Evolutionary conservation across 768 basidiomycete genomes (phyloP).

Genomic region (Coprinellus aureogranulatus): DNA sequence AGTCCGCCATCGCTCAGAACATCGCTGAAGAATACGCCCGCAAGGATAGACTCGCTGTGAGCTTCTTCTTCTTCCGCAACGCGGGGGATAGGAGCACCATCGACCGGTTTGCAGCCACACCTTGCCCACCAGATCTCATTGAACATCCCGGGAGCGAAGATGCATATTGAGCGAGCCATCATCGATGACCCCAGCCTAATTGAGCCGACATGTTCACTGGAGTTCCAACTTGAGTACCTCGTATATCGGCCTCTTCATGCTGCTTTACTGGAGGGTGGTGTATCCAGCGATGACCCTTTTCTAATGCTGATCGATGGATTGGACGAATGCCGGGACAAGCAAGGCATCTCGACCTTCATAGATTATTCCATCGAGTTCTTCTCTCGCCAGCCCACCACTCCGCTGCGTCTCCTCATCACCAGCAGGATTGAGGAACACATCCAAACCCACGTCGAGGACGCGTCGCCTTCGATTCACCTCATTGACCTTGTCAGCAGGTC

Average conservation of each 20-base stretch:
- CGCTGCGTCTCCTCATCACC: not conserved
- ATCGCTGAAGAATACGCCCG: slow-evolving; percentile 10
- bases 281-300: not conserved
- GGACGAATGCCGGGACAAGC: slow-evolving; percentile 15
- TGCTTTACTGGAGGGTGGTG: too few relatives aligned
- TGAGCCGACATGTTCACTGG: too few relatives aligned
- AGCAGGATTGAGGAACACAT: not conserved
- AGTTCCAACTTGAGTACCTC: too few relatives aligned
- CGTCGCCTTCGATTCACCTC: not conserved
- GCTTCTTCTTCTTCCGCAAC: slow-evolving; percentile 4
- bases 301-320: slow-evolving; percentile 18
- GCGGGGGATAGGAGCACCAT: not conserved
- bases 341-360: slow-evolving; percentile 9
- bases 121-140: slow-evolving; percentile 14
- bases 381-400: not conserved
- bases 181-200: not conserved
- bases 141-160: not conserved
- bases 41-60: not conserved
- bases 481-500: not conserved
- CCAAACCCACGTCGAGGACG: not conserved
- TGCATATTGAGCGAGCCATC: not conserved
- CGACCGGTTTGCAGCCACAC: slow-evolving; percentile 7
- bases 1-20: slow-evolving; percentile 16
- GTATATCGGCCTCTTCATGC: too few relatives aligned
- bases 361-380: not conserved